A percentile compares a stretch with the other conserved stretches of the same genome.
phyloP scores from a whole-genome alignment of 1,284 basidiomycete species.

The Sporisorium exsertum region DNA sequence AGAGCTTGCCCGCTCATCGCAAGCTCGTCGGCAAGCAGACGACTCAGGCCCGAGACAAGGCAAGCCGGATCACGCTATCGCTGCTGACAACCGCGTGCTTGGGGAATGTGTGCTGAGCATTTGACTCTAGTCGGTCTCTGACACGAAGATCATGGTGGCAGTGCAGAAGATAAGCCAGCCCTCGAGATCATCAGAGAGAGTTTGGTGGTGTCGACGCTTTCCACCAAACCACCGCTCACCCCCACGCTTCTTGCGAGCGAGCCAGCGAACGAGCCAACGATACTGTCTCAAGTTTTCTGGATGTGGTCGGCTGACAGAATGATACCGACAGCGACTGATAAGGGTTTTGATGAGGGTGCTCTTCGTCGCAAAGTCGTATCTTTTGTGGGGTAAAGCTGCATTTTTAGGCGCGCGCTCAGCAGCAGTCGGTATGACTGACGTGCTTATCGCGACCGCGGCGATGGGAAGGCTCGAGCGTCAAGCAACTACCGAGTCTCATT shows the following conservation, averaged over 20 bases:
- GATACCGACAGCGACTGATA: not conserved
- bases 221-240: not conserved
- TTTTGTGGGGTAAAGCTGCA: slow-evolving; percentile 3
- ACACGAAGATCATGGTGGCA: not conserved
- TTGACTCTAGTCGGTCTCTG: not conserved
- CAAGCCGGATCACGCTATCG: not conserved
- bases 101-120: not conserved
- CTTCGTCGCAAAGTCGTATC: not conserved
- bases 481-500: not conserved
- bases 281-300: slow-evolving; percentile 4
- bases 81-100: not conserved
- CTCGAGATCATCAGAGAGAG: not conserved
- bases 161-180: slow-evolving; percentile 3
- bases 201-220: not conserved
- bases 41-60: slow-evolving; percentile 2
- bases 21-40: not conserved
- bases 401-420: not conserved
- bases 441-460: not conserved
- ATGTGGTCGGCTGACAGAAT: not conserved
- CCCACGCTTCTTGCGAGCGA: not conserved
- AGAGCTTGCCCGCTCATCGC: too few species aligned
- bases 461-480: not conserved
- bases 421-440: not conserved
- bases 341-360: slow-evolving; percentile 1
- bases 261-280: not conserved